Base-by-base conservation (phyloP, 2,329 filamentous ascomycete genomes). In the Trichoderma arundinaceum region DNA sequence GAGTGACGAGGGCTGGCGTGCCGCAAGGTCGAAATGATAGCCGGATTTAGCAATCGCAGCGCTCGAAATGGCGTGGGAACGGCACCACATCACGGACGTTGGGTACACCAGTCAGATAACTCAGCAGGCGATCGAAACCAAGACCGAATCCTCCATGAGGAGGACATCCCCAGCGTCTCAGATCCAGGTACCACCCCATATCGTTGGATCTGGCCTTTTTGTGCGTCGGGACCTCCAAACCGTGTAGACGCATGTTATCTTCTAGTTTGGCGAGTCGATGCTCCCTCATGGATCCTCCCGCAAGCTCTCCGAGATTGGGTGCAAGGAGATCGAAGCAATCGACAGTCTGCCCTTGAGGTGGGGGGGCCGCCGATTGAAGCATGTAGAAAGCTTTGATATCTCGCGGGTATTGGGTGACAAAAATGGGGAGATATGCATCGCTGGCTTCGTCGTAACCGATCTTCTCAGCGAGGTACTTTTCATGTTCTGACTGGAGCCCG, bases 361-460 rank as follows among this genome's bases (percentile, higher is more conserved):
- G 72, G 12, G 72, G 70, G 0, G 72, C 67, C 22, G 71, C 68
- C 12, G 76, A 79, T 61, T 78, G 77, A 48, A 77, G 79, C 83
- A 85, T 85, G 76, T 85, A 99, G 79, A 98, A 99, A 10, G 94
- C 92, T 79, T 99, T 99, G 76, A 95, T 88, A 54, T 83, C 82
- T 69, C 87, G 87, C n/a, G 95, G 95, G 75, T 97, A 99, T 76
- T 97, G 85, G 13, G 94, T 98, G 69, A 99, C 88, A 75, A 98
- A 98, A 51, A 98, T 84, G 7, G 95, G 95, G 54, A 85, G 80
- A 70, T 76, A 77, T 46, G 80, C 80, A 35, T 80, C 78, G 53
- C 79, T 79, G n/a, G 81, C 77, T 58, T 77, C 68, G 64, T 78
- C 74, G 54, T 79, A 81, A 32, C 88, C 88, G 51, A 94, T 74